phyloP scores from a whole-genome alignment of 805 yeast genomes.

The Metschnikowia peoriensis region DNA sequence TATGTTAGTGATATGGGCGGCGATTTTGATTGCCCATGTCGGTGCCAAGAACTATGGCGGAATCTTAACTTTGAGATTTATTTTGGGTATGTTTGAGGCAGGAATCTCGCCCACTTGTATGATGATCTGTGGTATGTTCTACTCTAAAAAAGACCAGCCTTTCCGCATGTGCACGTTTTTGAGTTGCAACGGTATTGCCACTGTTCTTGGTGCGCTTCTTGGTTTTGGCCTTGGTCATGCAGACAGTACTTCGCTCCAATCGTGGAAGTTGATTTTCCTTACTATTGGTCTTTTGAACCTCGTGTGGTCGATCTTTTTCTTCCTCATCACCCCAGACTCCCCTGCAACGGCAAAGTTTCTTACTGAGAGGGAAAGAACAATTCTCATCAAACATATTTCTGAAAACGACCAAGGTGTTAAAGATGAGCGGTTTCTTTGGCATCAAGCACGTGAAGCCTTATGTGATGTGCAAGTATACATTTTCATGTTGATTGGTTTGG shows the following conservation, averaged over 20 bases:
- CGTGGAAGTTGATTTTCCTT: constrained; percentile 23
- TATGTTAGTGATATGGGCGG: constrained; percentile 17
- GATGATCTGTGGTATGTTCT: constrained; percentile 17
- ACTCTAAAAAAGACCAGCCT: constrained; percentile 12
- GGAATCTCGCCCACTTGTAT: constrained; percentile 17
- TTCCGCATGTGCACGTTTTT: constrained; percentile 18
- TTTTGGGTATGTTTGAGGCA: constrained; percentile 18
- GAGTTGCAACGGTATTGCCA: constrained; percentile 22
- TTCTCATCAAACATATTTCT: constrained; percentile 17
- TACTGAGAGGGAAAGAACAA: constrained; percentile 20
- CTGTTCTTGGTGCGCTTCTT: constrained; percentile 21
- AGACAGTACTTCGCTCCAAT: constrained; percentile 12
- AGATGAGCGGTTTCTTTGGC: constrained; percentile 14
- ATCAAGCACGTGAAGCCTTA: constrained; percentile 17
- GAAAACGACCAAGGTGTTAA: constrained; percentile 19
- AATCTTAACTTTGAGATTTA: constrained; percentile 14
- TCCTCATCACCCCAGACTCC: constrained; percentile 19
- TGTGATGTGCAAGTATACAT: constrained; percentile 22
- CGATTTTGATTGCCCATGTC: constrained; percentile 14
- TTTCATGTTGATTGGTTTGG: constrained; percentile 15
- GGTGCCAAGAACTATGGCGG: constrained; percentile 15
- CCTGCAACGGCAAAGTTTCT: constrained; percentile 18
- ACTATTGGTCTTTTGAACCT: constrained; percentile 21
- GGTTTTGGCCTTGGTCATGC: constrained; percentile 20
- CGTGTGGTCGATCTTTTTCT: constrained; percentile 17